These are phyloP conservation scores for Quercus dentata DNA, from an alignment of 306 rosid genomes.

Conservation along the genomic window DNA sequence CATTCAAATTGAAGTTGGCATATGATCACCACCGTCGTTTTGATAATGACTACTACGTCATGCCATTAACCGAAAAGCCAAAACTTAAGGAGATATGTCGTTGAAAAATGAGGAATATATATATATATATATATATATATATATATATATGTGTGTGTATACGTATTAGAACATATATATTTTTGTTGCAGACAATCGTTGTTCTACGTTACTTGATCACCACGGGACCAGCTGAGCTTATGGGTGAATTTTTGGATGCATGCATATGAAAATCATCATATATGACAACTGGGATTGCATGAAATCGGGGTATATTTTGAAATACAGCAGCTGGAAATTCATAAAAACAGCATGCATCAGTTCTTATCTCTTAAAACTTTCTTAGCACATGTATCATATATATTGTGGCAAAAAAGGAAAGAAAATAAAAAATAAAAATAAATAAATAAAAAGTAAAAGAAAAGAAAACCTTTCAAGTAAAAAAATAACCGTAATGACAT, in stretches of 20 bases:
- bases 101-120: conserved; percentile 18
- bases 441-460: no score
- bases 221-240: neutral
- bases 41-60: conserved; percentile 8
- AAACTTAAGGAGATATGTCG: conserved; percentile 25
- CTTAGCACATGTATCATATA: neutral
- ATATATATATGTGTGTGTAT: neutral
- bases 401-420: no score
- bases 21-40: neutral
- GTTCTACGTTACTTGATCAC: neutral
- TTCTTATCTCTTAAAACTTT: neutral
- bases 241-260: neutral
- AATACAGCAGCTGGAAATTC: no score
- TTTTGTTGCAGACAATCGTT: neutral
- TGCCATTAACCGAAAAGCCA: conserved; percentile 41
- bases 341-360: neutral
- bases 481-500: neutral
- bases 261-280: no score
- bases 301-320: no score
- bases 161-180: neutral
- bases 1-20: neutral
- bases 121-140: no score
- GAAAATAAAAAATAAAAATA: no score
- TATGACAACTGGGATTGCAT: no score
- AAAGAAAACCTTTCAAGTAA: no score